A percentile compares a stretch with the other conserved stretches of the same genome.
Conservation (phyloP, 2,329 filamentous ascomycete genomes). For the Clonostachys rosea region DNA sequence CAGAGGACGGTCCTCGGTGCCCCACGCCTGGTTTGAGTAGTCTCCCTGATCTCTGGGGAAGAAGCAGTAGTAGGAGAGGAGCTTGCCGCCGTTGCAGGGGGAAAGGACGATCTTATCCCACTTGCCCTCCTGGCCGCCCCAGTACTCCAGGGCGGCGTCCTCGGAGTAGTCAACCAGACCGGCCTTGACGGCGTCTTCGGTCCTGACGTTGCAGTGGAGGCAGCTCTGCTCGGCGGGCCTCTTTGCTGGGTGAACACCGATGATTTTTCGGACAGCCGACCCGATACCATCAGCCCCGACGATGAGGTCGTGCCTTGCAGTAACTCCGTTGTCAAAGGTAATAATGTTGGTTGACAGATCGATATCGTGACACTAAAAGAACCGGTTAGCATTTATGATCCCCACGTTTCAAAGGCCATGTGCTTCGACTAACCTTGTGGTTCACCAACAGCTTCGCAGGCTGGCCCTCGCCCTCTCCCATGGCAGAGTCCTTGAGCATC, state of each 20-base stretch:
- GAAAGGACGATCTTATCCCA: constrained; percentile 69
- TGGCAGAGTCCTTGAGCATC: constrained; percentile 58
- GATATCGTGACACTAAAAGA: constrained; percentile 38
- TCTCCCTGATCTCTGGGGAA: constrained; percentile 54
- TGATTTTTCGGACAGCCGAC: constrained; percentile 54
- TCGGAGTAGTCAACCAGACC: constrained; percentile 60
- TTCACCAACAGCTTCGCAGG: constrained; percentile 53
- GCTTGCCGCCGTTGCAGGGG: constrained; percentile 60
- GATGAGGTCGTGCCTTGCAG: constrained; percentile 51
- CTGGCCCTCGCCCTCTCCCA: constrained; percentile 45
- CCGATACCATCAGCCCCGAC: constrained; percentile 65
- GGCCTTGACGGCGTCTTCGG: constrained; percentile 52
- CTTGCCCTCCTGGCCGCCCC: constrained; percentile 60
- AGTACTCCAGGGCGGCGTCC: constrained; percentile 61
- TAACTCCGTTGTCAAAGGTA: constrained; percentile 46
- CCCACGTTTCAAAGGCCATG: neutral
- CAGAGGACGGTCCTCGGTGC: constrained; percentile 40
- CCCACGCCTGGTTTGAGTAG: constrained; percentile 58
- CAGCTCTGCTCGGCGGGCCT: constrained; percentile 57
- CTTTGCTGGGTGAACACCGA: constrained; percentile 59
- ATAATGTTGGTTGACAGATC: constrained; percentile 45
- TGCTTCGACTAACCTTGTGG: constrained; percentile 33
- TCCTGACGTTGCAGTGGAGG: constrained; percentile 59
- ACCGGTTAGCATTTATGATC: neutral
- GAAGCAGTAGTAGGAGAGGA: constrained; percentile 68